Evolutionary conservation across 163 green algal species (phyloP).

Genomic region (Scenedesmus sp.): DNA sequence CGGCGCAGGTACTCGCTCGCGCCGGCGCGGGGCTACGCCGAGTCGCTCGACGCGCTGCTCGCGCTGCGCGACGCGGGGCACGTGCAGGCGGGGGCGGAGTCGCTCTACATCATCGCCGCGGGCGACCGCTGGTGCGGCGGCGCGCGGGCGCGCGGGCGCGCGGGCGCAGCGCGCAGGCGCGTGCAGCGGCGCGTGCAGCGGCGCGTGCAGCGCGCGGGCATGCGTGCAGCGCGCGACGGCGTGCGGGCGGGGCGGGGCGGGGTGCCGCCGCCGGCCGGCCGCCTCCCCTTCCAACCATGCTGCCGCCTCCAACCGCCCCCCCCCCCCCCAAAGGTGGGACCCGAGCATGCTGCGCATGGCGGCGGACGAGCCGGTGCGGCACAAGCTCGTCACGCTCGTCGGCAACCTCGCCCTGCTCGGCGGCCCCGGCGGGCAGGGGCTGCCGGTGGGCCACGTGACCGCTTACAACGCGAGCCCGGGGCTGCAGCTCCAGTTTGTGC

Average conservation of each 20-base stretch:
- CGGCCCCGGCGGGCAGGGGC: slow-evolving; percentile 66
- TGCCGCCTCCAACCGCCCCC: not conserved
- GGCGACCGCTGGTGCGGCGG: slow-evolving; percentile 48
- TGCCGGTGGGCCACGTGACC: slow-evolving; percentile 87
- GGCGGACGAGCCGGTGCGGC: slow-evolving; percentile 72
- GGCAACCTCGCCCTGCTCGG: slow-evolving; percentile 81
- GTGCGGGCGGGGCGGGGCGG: no score
- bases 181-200: no score
- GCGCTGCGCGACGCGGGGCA: slow-evolving; percentile 59
- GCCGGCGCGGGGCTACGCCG: slow-evolving; percentile 67
- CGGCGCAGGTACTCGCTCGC: slow-evolving; percentile 58
- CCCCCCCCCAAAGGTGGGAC: slow-evolving; percentile 62
- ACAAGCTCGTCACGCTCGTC: slow-evolving; percentile 73
- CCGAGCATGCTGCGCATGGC: slow-evolving; percentile 60
- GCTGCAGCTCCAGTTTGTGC: slow-evolving; percentile 52
- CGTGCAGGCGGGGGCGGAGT: slow-evolving; percentile 63
- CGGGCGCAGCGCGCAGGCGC: no score
- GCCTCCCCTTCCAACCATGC: not conserved
- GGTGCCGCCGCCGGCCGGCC: no score
- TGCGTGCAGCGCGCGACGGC: not conserved
- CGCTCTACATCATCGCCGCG: slow-evolving; percentile 65
- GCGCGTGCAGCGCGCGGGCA: not conserved
- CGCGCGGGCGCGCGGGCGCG: not conserved
- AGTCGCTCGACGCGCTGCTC: slow-evolving; percentile 50
- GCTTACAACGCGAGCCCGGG: slow-evolving; percentile 75